A percentile compares a stretch with the other conserved stretches of the same genome.
These are phyloP conservation scores for Achaetomiella virescens DNA, from an alignment of 495 filamentous ascomycete species.

Conservation along the genomic window DNA sequence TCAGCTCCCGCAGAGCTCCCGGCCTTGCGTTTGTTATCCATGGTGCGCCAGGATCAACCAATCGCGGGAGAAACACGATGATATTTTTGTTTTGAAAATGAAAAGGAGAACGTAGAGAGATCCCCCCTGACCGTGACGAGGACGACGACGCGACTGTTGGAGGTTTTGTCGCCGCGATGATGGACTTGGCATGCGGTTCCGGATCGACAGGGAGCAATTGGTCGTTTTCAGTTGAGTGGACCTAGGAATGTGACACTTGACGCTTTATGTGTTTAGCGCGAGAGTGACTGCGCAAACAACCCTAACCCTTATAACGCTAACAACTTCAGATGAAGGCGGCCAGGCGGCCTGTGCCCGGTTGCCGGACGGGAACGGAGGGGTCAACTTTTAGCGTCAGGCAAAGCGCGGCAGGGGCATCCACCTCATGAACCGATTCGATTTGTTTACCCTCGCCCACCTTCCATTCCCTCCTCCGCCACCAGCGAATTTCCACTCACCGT, in stretches of 20 bases:
- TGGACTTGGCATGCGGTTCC: background rate
- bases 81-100: no score
- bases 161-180: no score
- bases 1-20: conserved; percentile 33
- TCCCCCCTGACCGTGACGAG: no score
- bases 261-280: no score
- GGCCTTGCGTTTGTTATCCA: conserved; percentile 68
- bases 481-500: conserved; percentile 5
- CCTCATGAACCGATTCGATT: conserved; percentile 10
- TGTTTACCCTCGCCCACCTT: conserved; percentile 19
- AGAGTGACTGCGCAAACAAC: no score
- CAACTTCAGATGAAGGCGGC: no score
- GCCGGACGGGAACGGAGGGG: conserved; percentile 5
- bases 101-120: no score
- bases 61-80: background rate
- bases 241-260: no score
- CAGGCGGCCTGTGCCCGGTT: conserved; percentile 8
- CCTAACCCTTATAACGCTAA: no score
- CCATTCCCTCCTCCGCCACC: conserved; percentile 9
- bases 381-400: conserved; percentile 14
- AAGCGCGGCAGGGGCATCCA: conserved; percentile 9
- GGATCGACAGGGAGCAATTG: background rate
- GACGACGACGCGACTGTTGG: no score
- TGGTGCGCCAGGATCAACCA: conserved; percentile 25
- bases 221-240: no score